phyloP scores from a whole-genome alignment of 2,329 filamentous ascomycete genomes.

The Phialophora chinensis region DNA sequence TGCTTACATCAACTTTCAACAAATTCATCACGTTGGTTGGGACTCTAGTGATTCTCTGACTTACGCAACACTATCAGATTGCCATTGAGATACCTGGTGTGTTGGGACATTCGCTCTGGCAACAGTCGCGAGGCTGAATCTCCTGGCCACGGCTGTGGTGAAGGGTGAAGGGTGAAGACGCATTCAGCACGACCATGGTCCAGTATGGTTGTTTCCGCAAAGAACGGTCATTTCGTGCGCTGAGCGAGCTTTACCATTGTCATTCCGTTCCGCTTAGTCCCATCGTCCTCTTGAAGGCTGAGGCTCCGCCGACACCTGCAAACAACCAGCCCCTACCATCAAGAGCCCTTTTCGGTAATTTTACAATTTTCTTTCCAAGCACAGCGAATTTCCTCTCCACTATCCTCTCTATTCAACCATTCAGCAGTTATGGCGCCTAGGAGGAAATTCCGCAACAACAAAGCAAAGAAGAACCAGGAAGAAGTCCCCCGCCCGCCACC shows the following conservation, averaged over 20 bases:
- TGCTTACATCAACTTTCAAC: not conserved
- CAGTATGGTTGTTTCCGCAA: not conserved
- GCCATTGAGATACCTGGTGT: not conserved
- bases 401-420: not conserved
- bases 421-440: slow-evolving; percentile 9
- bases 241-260: not conserved
- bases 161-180: not conserved
- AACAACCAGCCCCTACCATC: not conserved
- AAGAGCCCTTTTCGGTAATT: not conserved
- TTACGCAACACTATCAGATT: not conserved
- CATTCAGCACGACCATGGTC: slow-evolving; percentile 4
- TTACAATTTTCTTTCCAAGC: not conserved
- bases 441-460: slow-evolving; percentile 13
- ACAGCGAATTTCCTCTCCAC: not conserved
- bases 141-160: not conserved
- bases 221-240: not conserved
- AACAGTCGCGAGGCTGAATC: not conserved
- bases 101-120: not conserved
- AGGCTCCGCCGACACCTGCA: not conserved
- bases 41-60: not conserved
- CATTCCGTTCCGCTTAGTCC: not conserved
- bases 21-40: not conserved
- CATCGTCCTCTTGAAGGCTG: not conserved
- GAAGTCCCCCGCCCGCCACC: slow-evolving; percentile 2
- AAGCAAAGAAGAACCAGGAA: slow-evolving; percentile 1